Conservation (phyloP, 1,284 basidiomycete genomes). For the Cryptococcus sp. region DNA sequence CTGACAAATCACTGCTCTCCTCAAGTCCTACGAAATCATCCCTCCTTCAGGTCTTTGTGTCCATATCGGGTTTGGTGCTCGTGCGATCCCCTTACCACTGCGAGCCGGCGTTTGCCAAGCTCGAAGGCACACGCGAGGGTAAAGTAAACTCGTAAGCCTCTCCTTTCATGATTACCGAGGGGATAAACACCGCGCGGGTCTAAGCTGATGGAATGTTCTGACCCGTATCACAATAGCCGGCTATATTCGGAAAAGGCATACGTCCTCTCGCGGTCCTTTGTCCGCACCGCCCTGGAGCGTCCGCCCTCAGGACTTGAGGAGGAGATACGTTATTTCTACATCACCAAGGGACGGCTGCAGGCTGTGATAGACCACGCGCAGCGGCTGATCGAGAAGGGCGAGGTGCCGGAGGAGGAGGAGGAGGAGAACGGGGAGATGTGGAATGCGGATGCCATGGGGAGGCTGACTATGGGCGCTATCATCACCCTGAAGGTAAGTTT, state of each 20-base stretch:
- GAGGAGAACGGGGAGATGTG: slow-evolving; percentile 50
- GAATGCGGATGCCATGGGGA: slow-evolving; percentile 62
- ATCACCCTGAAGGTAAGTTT: slow-evolving; percentile 59
- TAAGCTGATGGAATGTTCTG: not conserved
- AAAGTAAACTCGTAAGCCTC: slow-evolving; percentile 63
- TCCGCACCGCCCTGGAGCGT: slow-evolving; percentile 75
- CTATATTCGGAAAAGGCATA: slow-evolving; percentile 73
- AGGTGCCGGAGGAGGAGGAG: slow-evolving; percentile 48
- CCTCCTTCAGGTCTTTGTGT: slow-evolving; percentile 85
- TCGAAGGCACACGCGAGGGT: slow-evolving; percentile 82
- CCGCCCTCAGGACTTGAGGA: slow-evolving; percentile 66
- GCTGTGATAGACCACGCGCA: slow-evolving; percentile 66
- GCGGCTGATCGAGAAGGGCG: slow-evolving; percentile 60
- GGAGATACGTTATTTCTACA: slow-evolving; percentile 75
- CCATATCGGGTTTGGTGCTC: slow-evolving; percentile 87
- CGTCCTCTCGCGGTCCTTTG: slow-evolving; percentile 81
- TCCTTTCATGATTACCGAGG: slow-evolving; percentile 45
- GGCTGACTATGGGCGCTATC: slow-evolving; percentile 73
- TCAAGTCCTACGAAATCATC: slow-evolving; percentile 62
- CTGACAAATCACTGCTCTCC: not conserved
- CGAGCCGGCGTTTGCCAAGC: slow-evolving; percentile 83
- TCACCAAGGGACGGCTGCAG: slow-evolving; percentile 60
- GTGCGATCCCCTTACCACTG: slow-evolving; percentile 93
- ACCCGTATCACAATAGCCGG: slow-evolving; percentile 17
- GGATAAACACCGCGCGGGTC: not conserved